Percentiles rank a stretch among this genome's conserved stretches.
Evolutionary conservation across 1,139 yeast species (phyloP).

Genomic region (Yamadazyma sp.): DNA sequence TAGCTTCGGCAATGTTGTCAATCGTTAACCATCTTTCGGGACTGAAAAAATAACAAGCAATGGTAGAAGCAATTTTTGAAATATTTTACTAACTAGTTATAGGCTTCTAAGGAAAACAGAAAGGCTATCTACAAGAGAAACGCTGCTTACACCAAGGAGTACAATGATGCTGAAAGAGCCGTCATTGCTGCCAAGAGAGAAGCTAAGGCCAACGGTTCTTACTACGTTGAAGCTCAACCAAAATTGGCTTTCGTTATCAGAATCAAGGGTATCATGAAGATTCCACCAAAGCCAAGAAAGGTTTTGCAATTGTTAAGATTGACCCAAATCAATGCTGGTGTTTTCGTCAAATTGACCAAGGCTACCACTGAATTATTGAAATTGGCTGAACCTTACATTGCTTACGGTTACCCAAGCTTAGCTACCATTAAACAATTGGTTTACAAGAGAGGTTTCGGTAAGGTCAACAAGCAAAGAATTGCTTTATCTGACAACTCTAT

Average conservation of each 20-base stretch:
- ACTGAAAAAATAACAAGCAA: conserved; percentile 55
- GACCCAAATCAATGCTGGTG: conserved; percentile 98
- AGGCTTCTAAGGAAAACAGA: conserved; percentile 91
- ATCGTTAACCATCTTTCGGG: conserved; percentile 99
- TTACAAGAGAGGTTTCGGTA: conserved; percentile 99
- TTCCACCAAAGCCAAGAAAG: conserved; percentile 99
- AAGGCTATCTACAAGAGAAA: conserved; percentile 95
- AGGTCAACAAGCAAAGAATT: conserved; percentile 98
- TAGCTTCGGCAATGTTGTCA: conserved; percentile 91
- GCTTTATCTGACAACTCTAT: conserved; percentile 91
- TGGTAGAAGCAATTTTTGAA: not conserved
- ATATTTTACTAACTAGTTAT: conserved; percentile 36
- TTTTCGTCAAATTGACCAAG: conserved; percentile 96
- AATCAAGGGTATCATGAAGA: conserved; percentile 99
- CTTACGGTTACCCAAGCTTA: conserved; percentile 99
- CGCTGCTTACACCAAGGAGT: conserved; percentile 97
- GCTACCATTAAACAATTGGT: conserved; percentile 94
- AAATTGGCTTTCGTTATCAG: conserved; percentile 96
- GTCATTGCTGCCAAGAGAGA: conserved; percentile 91
- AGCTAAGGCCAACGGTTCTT: conserved; percentile 94
- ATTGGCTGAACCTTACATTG: conserved; percentile 98
- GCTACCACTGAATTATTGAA: conserved; percentile 96
- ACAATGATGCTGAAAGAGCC: conserved; percentile 93
- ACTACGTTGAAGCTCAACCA: conserved; percentile 96
- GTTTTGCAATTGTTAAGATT: conserved; percentile 97